These are phyloP conservation scores for Penicillium brevicompactum DNA, from an alignment of 2,329 filamentous ascomycete genomes.

Conservation along the genomic window DNA sequence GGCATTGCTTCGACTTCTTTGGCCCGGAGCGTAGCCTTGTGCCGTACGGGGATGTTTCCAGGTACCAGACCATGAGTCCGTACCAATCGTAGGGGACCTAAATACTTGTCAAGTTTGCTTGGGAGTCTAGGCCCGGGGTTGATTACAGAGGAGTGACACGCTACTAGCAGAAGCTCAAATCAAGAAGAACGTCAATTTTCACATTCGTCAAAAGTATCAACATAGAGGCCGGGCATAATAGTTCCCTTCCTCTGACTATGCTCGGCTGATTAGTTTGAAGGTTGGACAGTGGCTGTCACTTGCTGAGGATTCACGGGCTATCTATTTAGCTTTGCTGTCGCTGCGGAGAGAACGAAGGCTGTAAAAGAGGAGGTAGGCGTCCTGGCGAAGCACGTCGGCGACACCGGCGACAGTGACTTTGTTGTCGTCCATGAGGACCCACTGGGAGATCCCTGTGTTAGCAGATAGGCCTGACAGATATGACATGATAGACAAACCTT, in stretches of 20 bases:
- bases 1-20: not conserved
- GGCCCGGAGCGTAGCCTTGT: not conserved
- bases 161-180: not conserved
- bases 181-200: not conserved
- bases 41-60: no score
- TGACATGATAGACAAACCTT: constrained; percentile 51
- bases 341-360: constrained; percentile 38
- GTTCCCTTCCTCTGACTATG: not conserved
- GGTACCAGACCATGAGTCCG: not conserved
- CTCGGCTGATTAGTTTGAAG: not conserved
- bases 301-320: not conserved
- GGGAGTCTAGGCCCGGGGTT: not conserved
- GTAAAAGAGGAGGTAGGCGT: constrained; percentile 92
- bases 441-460: constrained; percentile 53
- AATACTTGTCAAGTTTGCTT: not conserved
- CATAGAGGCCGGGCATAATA: not conserved
- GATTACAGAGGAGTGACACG: not conserved
- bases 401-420: constrained; percentile 83
- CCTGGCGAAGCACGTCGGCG: constrained; percentile 79
- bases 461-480: not conserved
- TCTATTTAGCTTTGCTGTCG: constrained; percentile 1
- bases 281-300: not conserved
- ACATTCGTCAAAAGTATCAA: not conserved
- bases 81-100: not conserved
- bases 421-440: constrained; percentile 96